Evolutionary conservation across 1,284 basidiomycete species (phyloP), one percentile per base, ranked within the genome.

Genomic region (Hemileia vastatrix): DNA sequence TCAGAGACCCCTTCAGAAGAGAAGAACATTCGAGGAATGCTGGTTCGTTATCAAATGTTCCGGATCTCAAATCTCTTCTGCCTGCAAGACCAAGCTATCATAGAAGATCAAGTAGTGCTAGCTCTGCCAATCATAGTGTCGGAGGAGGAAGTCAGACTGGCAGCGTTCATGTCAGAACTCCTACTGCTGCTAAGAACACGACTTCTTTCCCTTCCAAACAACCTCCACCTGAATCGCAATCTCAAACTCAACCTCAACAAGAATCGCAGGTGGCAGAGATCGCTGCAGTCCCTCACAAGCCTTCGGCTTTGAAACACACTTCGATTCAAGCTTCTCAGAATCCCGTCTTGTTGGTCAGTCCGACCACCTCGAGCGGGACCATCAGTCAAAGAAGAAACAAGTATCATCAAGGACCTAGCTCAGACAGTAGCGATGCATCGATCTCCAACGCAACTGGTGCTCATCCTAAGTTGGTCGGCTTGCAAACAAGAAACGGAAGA

Each of bases 381-480:
- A 71, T 71, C 54, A 66, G 66, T 40, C 68, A 67, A 61, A 64
- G 70, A 32, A 61, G 69, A 1, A 69, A 67, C 45, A 56, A 51
- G 6, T 27, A 27, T 27, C 18, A 51, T n/a, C 21, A 36, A 18
- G 13, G 45, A 11, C 36, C 36, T 11, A 40, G 36, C 36, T 40
- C 36, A 40, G 36, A 40, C 36, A 40, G 15, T 15, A 40, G 36
- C 36, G 36, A 40, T 40, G 36, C 11, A 9, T 40, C 36, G 8
- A 40, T 9, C 36, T 40, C 36, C 8, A 40, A 40, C 36, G 36
- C 36, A 11, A 9, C 36, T 40, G 36, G 36, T 9, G 9, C 36
- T 11, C 15, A 11, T 40, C 36, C 36, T 15, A 40, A 40, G 36
- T 40, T 40, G 9, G 36, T 15, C 15, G 27, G 27, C 27, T 9